Base-by-base conservation (phyloP, 306 rosid species). In the Gastrolobium bilobum region DNA sequence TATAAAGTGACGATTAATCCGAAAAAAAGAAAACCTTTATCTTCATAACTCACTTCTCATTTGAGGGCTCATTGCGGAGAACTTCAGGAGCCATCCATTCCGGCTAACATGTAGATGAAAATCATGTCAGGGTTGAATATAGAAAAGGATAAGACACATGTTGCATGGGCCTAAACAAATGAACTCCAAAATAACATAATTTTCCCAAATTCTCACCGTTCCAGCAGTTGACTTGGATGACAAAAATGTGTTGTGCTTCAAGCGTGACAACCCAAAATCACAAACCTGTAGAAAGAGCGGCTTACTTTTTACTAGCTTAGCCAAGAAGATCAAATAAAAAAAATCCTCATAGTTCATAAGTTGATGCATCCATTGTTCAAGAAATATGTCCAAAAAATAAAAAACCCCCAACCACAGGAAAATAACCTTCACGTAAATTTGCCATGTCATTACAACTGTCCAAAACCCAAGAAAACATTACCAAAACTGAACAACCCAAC, bases 1-100 rank as follows among this genome's bases (percentile, higher is more conserved):
- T 30, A 51, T 13, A 50, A 84, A 77, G 61, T 20, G 4, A 71
- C 56, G 10, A 56, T 31, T 71, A 38, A 10, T 53, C 53, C 52
- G 88, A 7, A 63, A 30, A 73, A 52, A 15, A 44, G 7, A 58
- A 70, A 70, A 61, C 4, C 13, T 79, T 48, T 5, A 30, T 20
- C 56, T 56, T 34, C 20, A 81, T 33, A 50, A 86, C 89, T 91
- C 84, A 92, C 99, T 96, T 96, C 87, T 96, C 99, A 85, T 96
- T 96, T 71, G 99, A 96, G 81, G 97, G 97, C 68, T 96, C 99
- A 15, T 96, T 96, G 73, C 98, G 96, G 75, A 95, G 96, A 89
- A 95, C 99, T 83, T 95, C 99, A 20, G 98, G 99, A 50, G 99
- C 97, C 99, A 96, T 96, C 99, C 99, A 96, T 87, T 96, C 99